A percentile compares a stretch with the other conserved stretches of the same genome.
Evolutionary conservation across 805 yeast genomes (phyloP).

Genomic region (Teunomyces atbi): DNA sequence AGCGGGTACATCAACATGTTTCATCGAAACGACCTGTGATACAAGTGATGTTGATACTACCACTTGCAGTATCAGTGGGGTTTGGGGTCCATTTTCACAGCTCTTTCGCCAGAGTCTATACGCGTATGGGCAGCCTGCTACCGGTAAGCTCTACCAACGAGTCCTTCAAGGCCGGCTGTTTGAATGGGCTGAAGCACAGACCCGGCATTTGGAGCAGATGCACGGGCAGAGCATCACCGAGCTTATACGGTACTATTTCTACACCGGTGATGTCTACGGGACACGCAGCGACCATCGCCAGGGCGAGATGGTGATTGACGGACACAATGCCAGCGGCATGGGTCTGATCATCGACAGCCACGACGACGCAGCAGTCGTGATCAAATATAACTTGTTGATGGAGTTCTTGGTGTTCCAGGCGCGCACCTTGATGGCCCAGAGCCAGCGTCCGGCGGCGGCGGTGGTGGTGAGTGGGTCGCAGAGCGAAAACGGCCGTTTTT

Average conservation of each 20-base stretch:
- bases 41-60: background rate
- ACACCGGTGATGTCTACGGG: conserved; percentile 58
- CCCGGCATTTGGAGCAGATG: conserved; percentile 19
- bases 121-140: conserved; percentile 59
- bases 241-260: conserved; percentile 36
- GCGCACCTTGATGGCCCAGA: conserved; percentile 27
- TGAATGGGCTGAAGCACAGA: conserved; percentile 19
- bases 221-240: conserved; percentile 19
- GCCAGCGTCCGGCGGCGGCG: conserved; percentile 24
- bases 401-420: conserved; percentile 56
- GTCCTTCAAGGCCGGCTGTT: conserved; percentile 9
- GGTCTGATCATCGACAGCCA: conserved; percentile 21
- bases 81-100: conserved; percentile 61
- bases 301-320: conserved; percentile 52
- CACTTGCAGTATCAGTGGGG: conserved; percentile 32
- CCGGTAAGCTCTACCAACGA: conserved; percentile 53
- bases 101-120: conserved; percentile 33
- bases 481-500: conserved; percentile 44
- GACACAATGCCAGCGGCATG: conserved; percentile 20
- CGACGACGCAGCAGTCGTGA: conserved; percentile 31
- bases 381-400: conserved; percentile 44
- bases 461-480: conserved; percentile 55
- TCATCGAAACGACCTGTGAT: conserved; percentile 26
- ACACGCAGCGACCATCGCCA: conserved; percentile 53
- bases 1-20: conserved; percentile 66